Conservation (phyloP, 805 yeast species). For the Wickerhamomyces bovis region DNA sequence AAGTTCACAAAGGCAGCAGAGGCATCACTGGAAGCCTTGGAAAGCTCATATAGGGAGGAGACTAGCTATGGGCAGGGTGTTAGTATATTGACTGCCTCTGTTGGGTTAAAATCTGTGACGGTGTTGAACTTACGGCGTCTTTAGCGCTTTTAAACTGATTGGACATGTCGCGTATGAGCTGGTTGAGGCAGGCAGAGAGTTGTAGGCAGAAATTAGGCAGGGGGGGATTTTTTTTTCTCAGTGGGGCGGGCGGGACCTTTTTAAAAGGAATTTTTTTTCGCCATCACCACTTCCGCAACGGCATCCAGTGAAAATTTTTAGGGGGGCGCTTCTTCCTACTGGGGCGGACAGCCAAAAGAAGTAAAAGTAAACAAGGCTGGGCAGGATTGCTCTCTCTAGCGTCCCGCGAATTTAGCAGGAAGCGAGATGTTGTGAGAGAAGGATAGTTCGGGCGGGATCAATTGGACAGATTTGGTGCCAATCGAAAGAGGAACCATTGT, state of each 20-base stretch:
- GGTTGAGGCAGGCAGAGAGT: background rate
- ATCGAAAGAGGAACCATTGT: too few species aligned
- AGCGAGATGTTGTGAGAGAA: too few species aligned
- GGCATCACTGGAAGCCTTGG: slow-evolving; percentile 83
- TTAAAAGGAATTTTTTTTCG: background rate
- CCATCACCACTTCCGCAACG: background rate
- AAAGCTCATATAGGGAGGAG: slow-evolving; percentile 72
- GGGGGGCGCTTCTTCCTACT: background rate
- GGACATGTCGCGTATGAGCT: slow-evolving; percentile 11
- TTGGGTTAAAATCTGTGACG: background rate
- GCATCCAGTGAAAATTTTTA: background rate
- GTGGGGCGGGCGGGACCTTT: background rate
- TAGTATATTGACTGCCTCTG: background rate
- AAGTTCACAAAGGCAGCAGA: slow-evolving; percentile 75
- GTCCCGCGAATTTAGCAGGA: too few species aligned
- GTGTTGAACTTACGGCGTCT: slow-evolving; percentile 17
- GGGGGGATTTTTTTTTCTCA: background rate
- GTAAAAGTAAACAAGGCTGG: background rate
- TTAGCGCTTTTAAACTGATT: slow-evolving; percentile 21
- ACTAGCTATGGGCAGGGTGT: slow-evolving; percentile 44
- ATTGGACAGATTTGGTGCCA: too few species aligned
- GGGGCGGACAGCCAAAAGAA: background rate
- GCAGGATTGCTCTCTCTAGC: too few species aligned
- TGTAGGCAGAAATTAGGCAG: background rate
- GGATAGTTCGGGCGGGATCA: too few species aligned